These are phyloP conservation scores for Ascobolus immersus DNA, from an alignment of 495 filamentous ascomycete genomes.

Conservation along the genomic window DNA sequence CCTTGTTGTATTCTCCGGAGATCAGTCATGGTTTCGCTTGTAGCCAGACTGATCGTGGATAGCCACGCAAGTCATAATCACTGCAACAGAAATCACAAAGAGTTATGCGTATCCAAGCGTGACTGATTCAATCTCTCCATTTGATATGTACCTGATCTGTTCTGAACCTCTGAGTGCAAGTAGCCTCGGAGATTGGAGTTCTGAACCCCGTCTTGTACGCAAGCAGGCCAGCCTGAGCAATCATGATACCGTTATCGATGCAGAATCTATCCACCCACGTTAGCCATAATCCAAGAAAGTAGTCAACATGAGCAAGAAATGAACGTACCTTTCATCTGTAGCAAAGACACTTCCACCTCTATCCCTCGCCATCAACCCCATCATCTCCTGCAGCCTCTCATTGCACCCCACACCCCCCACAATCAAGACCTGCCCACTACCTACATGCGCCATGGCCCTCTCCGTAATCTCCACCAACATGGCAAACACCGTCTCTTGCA, in stretches of 20 bases:
- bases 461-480: constrained; percentile 99
- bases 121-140: constrained; percentile 67
- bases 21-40: too few relatives aligned
- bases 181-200: constrained; percentile 54
- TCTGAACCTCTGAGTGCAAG: constrained; percentile 80
- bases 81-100: too few relatives aligned
- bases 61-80: too few relatives aligned
- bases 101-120: too few relatives aligned
- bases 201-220: constrained; percentile 55
- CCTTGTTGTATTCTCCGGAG: too few relatives aligned
- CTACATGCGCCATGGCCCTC: constrained; percentile 93
- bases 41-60: too few relatives aligned
- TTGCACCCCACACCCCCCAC: constrained; percentile 98
- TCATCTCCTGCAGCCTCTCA: constrained; percentile 89
- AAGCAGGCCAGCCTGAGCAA: constrained; percentile 80
- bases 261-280: constrained; percentile 95
- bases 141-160: constrained; percentile 83
- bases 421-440: constrained; percentile 67
- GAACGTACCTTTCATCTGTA: constrained; percentile 45
- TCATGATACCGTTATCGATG: constrained; percentile 99
- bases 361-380: constrained; percentile 84
- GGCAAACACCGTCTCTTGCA: constrained; percentile 83
- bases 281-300: too few relatives aligned
- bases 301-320: constrained; percentile 5
- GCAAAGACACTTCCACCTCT: constrained; percentile 76